These are phyloP conservation scores for Debaryomyces sp. DNA, from an alignment of 1,139 yeast species.

Conservation along the genomic window DNA sequence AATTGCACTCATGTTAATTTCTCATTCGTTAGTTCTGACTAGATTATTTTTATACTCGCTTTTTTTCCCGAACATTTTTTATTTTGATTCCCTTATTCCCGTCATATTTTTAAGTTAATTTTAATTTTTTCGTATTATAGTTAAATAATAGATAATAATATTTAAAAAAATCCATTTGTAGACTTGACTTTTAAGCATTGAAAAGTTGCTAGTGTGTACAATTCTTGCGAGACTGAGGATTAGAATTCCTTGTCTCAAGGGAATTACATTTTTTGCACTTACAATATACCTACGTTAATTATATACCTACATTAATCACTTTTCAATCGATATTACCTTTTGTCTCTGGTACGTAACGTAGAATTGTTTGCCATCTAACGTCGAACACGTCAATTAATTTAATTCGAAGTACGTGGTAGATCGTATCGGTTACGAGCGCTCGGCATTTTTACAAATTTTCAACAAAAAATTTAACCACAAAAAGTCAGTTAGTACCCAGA, in stretches of 20 bases:
- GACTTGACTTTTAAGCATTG: background rate
- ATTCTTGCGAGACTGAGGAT: background rate
- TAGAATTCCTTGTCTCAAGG: background rate
- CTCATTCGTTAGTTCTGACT: conserved; percentile 1
- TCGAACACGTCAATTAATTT: background rate
- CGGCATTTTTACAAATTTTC: conserved; percentile 7
- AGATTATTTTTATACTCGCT: conserved; percentile 15
- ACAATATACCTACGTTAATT: too few species aligned
- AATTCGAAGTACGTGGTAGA: background rate
- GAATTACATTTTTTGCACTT: background rate
- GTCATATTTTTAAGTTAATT: conserved; percentile 25
- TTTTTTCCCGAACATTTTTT: conserved; percentile 17
- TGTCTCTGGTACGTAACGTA: background rate
- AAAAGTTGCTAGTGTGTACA: background rate
- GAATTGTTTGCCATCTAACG: background rate
- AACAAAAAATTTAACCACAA: conserved; percentile 9
- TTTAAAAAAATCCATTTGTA: conserved; percentile 11
- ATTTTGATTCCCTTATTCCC: conserved; percentile 30
- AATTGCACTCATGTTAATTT: conserved; percentile 1
- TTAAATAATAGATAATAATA: conserved; percentile 33
- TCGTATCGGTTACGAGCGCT: conserved; percentile 1
- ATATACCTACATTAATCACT: background rate
- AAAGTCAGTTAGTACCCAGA: conserved; percentile 3
- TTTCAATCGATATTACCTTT: background rate
- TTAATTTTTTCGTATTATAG: conserved; percentile 27